Base-by-base conservation (phyloP, 371 early-diverging fungal species). In the Funneliformis caledonium region DNA sequence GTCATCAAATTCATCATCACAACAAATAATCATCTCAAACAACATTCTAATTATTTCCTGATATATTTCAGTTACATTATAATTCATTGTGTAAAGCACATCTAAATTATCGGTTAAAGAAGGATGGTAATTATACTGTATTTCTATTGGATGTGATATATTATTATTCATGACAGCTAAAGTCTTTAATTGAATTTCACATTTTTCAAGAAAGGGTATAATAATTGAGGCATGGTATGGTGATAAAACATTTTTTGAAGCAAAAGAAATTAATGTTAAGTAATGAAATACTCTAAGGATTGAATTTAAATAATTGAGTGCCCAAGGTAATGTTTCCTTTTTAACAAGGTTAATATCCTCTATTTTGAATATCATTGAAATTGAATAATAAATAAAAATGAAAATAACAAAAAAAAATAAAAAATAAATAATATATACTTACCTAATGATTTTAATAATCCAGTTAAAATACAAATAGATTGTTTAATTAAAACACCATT, bases 91-190 rank as follows among this genome's bases (percentile, higher is more conserved):
- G 45, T 79, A 79, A 9, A 79, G 33, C 31, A 10, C 16, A 26
- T 79, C 80, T n/a, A 79, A 70, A 47, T 60, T 79, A 33, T 79
- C 80, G 9, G n/a, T 47, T 68, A 45, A 22, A 16, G 43, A 70
- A 11, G 80, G 80, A 50, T 68, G 22, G n/a, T n/a, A 47, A 45
- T 76, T 45, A 76, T 45, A 47, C 19, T 43, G 19, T 61, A 62
- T 76, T 43, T 43, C 62, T 61, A 43, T 50, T 19, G 33, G 56
- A 43, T 45, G 16, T 12, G 45, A 14, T 42, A 7, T 4, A 14
- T 31, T 4, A 14, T 31, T 22, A 43, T 43, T 11, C 3, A 26
- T 45, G 5, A 12, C 16, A n/a, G 45, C 22, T 12, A 61, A 10
- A 6, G 42, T 6, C 5, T 14, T 22, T 12, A 61, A 26, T 22